Evolutionary conservation across 441 rosid genomes (phyloP).

Genomic region (Aquilaria agallochum): DNA sequence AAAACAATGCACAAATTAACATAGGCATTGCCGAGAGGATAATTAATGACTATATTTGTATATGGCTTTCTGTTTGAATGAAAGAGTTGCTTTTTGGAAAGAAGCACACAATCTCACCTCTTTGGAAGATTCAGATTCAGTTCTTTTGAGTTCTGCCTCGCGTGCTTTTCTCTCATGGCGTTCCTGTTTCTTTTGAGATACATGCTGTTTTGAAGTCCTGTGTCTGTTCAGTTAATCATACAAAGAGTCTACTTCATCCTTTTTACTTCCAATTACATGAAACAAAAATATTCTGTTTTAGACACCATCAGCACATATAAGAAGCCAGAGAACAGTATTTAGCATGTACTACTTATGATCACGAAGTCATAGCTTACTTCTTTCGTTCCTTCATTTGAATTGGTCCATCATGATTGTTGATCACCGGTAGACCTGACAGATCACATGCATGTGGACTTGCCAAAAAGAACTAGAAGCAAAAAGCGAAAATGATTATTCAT

Average conservation of each 20-base stretch:
- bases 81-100: neutral
- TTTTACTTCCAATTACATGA: neutral
- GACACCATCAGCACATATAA: neutral
- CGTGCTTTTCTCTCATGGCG: constrained; percentile 18
- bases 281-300: neutral
- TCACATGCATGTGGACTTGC: constrained; percentile 55
- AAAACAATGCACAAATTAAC: neutral
- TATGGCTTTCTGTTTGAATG: neutral
- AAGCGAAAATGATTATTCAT: neutral
- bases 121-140: constrained; percentile 33
- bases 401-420: constrained; percentile 34
- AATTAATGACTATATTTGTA: too few relatives aligned
- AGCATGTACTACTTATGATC: neutral
- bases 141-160: constrained; percentile 17
- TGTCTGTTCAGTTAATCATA: neutral
- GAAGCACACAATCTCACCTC: constrained; percentile 29
- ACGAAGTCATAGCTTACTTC: constrained; percentile 26
- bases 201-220: constrained; percentile 28
- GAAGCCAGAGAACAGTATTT: too few relatives aligned
- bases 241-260: neutral
- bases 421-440: constrained; percentile 43
- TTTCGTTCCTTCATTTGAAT: constrained; percentile 20
- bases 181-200: constrained; percentile 16
- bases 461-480: constrained; percentile 45
- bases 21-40: neutral